These are phyloP conservation scores for Annulohypoxylon moriforme DNA, from an alignment of 495 filamentous ascomycete genomes.

Conservation along the genomic window DNA sequence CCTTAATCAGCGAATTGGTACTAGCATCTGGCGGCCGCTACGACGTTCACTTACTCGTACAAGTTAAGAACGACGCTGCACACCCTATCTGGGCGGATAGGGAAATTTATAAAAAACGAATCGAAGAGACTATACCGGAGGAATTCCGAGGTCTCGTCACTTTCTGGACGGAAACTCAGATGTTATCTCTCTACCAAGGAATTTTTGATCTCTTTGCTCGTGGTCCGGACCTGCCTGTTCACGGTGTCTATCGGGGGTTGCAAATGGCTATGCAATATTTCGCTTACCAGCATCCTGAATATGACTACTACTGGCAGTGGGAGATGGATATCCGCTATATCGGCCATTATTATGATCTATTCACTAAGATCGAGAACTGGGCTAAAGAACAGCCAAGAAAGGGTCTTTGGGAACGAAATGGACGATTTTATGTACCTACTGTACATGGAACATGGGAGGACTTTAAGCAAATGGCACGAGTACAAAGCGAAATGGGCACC, in stretches of 20 bases:
- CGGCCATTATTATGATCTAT: conserved; percentile 94
- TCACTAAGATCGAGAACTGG: conserved; percentile 79
- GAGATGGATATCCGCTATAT: conserved; percentile 97
- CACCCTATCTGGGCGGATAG: conserved; percentile 73
- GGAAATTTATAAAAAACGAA: conserved; percentile 64
- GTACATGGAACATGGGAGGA: conserved; percentile 93
- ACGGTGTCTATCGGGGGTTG: conserved; percentile 90
- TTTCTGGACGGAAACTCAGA: conserved; percentile 92
- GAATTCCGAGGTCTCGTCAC: conserved; percentile 91
- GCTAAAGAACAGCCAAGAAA: conserved; percentile 86
- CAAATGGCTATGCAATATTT: conserved; percentile 97
- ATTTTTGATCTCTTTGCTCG: conserved; percentile 78
- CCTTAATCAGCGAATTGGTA: conserved; percentile 79
- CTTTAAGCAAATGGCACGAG: conserved; percentile 91
- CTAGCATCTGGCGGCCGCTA: conserved; percentile 83
- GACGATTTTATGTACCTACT: conserved; percentile 88
- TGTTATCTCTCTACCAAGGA: conserved; percentile 86
- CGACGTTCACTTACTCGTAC: conserved; percentile 81
- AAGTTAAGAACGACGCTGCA: conserved; percentile 73
- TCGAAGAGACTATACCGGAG: conserved; percentile 77
- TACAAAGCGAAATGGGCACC: conserved; percentile 86
- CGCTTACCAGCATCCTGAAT: conserved; percentile 88
- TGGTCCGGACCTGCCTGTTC: conserved; percentile 74
- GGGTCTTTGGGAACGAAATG: conserved; percentile 92
- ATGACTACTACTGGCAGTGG: conserved; percentile 98